phyloP scores from a whole-genome alignment of 2,329 filamentous ascomycete species.

The Rhytidhysteron rufulum region DNA sequence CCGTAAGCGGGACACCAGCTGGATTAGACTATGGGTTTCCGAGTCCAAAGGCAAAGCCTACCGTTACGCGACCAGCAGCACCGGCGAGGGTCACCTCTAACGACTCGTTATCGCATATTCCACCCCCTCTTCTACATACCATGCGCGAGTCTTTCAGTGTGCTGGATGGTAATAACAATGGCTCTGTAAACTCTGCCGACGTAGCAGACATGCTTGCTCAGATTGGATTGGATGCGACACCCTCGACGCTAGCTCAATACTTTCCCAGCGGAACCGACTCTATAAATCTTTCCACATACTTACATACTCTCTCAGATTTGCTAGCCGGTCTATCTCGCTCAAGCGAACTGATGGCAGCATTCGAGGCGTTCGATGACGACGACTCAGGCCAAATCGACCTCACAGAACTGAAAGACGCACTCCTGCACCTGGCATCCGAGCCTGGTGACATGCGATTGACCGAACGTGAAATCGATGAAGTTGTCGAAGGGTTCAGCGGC shows the following conservation, averaged over 20 bases:
- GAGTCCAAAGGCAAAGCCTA: conserved; percentile 46
- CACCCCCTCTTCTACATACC: conserved; percentile 77
- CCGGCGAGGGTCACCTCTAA: conserved; percentile 20
- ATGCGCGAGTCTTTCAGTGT: conserved; percentile 93
- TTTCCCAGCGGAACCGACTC: conserved; percentile 71
- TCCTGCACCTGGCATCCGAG: conserved; percentile 79
- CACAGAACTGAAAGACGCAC: conserved; percentile 73
- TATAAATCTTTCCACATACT: conserved; percentile 79
- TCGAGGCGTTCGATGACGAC: conserved; percentile 92
- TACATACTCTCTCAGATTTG: conserved; percentile 74
- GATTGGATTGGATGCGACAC: conserved; percentile 71
- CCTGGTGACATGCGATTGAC: conserved; percentile 30
- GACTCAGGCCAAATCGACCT: conserved; percentile 92
- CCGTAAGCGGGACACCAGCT: conserved; percentile 5
- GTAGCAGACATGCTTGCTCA: conserved; percentile 84
- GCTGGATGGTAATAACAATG: conserved; percentile 83
- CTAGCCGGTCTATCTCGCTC: conserved; percentile 72
- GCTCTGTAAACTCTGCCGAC: conserved; percentile 75
- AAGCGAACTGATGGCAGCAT: conserved; percentile 79
- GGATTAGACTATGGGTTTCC: conserved; percentile 20
- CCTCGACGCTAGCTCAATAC: conserved; percentile 71
- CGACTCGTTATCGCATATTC: conserved; percentile 62
- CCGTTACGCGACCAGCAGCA: conserved; percentile 20
- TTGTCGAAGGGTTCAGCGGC: conserved; percentile 82
- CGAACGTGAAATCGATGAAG: conserved; percentile 70